These are phyloP conservation scores for Posidonia australis DNA, from an alignment of 106 monocot genomes.

Conservation along the genomic window DNA sequence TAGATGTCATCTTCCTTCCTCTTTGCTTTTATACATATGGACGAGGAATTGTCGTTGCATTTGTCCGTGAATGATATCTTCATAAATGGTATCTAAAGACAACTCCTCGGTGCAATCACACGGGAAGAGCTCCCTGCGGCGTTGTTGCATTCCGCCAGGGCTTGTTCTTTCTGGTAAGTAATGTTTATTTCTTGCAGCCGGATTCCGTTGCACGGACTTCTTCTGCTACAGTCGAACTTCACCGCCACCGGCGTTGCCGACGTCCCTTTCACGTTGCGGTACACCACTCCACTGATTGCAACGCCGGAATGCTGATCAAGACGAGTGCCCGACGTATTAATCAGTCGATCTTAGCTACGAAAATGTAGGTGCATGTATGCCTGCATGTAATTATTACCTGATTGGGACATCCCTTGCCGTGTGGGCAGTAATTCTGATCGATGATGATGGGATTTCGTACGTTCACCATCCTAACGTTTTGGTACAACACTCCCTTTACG, in stretches of 20 bases:
- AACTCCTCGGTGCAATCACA: conserved; percentile 2
- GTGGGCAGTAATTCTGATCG: too few relatives aligned
- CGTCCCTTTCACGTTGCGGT: conserved; percentile 3
- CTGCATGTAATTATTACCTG: too few relatives aligned
- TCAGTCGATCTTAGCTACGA: too few relatives aligned
- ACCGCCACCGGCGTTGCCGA: conserved; percentile 10
- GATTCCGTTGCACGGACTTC: conserved; percentile 6
- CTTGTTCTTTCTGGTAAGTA: conserved; percentile 4
- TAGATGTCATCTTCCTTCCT: too few relatives aligned
- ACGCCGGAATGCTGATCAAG: conserved; percentile 16
- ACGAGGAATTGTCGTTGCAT: too few relatives aligned
- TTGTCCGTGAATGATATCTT: too few relatives aligned
- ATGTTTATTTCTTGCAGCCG: conserved; percentile 7
- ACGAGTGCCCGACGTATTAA: too few relatives aligned
- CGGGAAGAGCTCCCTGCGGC: not conserved
- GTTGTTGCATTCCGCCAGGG: not conserved
- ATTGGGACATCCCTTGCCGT: too few relatives aligned
- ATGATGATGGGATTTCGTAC: too few relatives aligned
- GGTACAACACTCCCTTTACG: conserved; percentile 1
- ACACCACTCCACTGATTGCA: conserved; percentile 7
- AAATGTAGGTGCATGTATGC: too few relatives aligned
- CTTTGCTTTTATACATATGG: too few relatives aligned
- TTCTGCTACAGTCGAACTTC: conserved; percentile 8
- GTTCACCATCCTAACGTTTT: too few relatives aligned
- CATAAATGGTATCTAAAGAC: not conserved